Conservation (phyloP, 768 basidiomycete genomes). For the Amanita pallidorosea region DNA sequence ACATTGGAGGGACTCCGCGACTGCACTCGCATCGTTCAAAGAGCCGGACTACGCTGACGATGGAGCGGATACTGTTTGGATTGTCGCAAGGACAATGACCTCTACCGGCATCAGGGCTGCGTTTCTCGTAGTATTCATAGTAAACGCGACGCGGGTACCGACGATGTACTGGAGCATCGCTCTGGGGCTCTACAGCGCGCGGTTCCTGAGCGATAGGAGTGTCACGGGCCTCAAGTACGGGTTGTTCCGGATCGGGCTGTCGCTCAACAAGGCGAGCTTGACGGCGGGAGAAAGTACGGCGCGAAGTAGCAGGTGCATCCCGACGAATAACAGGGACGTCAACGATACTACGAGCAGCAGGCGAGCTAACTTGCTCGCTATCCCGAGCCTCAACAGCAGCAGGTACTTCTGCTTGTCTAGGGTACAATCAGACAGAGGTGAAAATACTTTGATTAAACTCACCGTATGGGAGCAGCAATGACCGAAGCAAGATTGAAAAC, state of each 20-base stretch:
- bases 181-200: constrained; percentile 9
- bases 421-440: not conserved
- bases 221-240: constrained; percentile 18
- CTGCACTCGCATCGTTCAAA: too few species aligned
- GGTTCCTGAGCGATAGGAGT: constrained; percentile 11
- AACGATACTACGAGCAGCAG: constrained; percentile 17
- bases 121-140: constrained; percentile 21
- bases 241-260: constrained; percentile 14
- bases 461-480: constrained; percentile 30
- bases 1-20: too few species aligned
- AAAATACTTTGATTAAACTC: constrained; percentile 4
- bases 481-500: constrained; percentile 25
- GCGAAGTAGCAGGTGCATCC: constrained; percentile 8
- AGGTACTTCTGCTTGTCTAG: constrained; percentile 18
- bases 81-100: not conserved
- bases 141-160: constrained; percentile 19
- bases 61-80: not conserved
- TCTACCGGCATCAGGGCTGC: not conserved
- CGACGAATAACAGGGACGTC: constrained; percentile 15
- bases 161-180: constrained; percentile 3
- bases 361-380: constrained; percentile 12
- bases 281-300: constrained; percentile 13
- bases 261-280: constrained; percentile 15
- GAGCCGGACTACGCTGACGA: constrained; percentile 2
- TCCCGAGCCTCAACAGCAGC: constrained; percentile 17